A percentile compares a stretch with the other conserved stretches of the same genome.
Evolutionary conservation across 192 early-diverging fungal species (phyloP).

Genomic region (Backusella tarrabulga): DNA sequence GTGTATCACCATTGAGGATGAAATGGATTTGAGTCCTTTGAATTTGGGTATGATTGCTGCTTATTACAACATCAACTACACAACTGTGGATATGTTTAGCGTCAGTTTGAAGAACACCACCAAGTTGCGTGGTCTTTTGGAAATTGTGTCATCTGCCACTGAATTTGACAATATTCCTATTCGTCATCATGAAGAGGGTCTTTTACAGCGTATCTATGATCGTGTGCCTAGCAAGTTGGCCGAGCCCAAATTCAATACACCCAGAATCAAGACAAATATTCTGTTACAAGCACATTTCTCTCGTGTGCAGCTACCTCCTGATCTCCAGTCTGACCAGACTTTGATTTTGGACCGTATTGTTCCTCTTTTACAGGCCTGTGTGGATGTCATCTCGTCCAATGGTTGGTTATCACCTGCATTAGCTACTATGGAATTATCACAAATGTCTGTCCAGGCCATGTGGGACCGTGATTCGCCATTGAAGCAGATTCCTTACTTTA

Average conservation of each 20-base stretch:
- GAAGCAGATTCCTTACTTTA: constrained; percentile 91
- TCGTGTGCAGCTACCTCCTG: constrained; percentile 83
- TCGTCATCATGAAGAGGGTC: constrained; percentile 85
- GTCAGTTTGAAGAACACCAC: constrained; percentile 84
- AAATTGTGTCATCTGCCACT: constrained; percentile 89
- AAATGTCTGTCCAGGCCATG: constrained; percentile 96
- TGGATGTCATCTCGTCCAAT: constrained; percentile 91
- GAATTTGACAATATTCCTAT: constrained; percentile 94
- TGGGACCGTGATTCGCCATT: constrained; percentile 94
- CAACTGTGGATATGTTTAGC: constrained; percentile 92
- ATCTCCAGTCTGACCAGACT: constrained; percentile 90
- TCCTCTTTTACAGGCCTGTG: constrained; percentile 88
- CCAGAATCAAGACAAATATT: constrained; percentile 91
- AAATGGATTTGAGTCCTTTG: constrained; percentile 73
- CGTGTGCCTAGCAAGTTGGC: constrained; percentile 75
- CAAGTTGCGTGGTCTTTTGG: constrained; percentile 86
- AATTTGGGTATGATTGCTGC: constrained; percentile 98
- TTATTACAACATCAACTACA: constrained; percentile 95
- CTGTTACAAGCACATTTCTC: constrained; percentile 96
- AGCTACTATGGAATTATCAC: constrained; percentile 93
- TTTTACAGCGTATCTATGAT: constrained; percentile 80
- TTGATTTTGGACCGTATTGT: constrained; percentile 61
- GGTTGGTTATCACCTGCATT: constrained; percentile 90
- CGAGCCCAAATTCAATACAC: constrained; percentile 77
- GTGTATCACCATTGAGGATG: constrained; percentile 72